Base-by-base conservation (phyloP, 2,329 filamentous ascomycete genomes). In the Decorospora gaudefroyi region DNA sequence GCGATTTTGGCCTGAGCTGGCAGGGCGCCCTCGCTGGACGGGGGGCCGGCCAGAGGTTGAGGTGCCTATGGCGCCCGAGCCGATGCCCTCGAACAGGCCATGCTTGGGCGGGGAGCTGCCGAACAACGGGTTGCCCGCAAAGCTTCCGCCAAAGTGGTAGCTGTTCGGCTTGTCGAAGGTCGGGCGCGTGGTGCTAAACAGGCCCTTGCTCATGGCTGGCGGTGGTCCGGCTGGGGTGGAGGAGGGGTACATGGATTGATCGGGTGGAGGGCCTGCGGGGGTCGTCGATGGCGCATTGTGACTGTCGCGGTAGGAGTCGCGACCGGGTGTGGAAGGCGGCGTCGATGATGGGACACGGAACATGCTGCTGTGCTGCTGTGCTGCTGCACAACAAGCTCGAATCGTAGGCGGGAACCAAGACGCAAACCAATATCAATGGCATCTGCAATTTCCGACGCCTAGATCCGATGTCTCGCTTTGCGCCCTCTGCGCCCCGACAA, bases 171-270 rank as follows among this genome's bases (percentile, higher is more conserved):
- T 39, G 28, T 51, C 35, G 39, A 63, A 57, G 31, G 50, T 58
- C n/a, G 76, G 65, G 48, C 75, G 74, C 11, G 80, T 79, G 63
- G 74, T 78, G 37, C 76, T 76, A 53, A 80, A 77, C 13, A 77
- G 57, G 29, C 73, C 73, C 17, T 46, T 54, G 50, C 38, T 55
- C 41, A 55, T 49, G 5, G 76, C 75, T 18, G 78, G 77, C 32
- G 79, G 79, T 13, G 73, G 73, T 3, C 77, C 80, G 43, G 75
- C 73, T 21, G 80, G 80, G 15, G 80, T 82, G 40, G 80, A 81
- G n/a, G 79, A 82, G 30, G 61, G 49, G 67, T 68, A 46, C 72
- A 74, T 50, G 15, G 55, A 55, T 8, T 49, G 35, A 30, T 77
- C 78, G 17, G 79, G 79, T 1, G 80, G 80, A 45, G 73, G 75